phyloP scores from a whole-genome alignment of 1,139 yeast genomes.

The Pichia sp. region DNA sequence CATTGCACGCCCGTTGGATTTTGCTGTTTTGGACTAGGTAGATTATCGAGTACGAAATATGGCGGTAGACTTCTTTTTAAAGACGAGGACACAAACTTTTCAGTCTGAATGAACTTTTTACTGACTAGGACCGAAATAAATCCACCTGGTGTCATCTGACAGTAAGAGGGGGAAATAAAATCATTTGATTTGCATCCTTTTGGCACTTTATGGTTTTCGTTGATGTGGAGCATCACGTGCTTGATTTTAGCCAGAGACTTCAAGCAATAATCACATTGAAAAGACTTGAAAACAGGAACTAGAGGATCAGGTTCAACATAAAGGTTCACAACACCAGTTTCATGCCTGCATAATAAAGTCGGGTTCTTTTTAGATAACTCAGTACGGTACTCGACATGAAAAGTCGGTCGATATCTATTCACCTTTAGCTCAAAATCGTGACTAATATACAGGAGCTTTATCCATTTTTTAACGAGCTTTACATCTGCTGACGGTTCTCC shows the following conservation, averaged over 20 bases:
- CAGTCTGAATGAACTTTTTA: slow-evolving; percentile 5
- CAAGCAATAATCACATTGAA: slow-evolving; percentile 16
- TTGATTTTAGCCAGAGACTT: slow-evolving; percentile 2
- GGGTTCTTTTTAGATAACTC: background rate
- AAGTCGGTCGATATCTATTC: slow-evolving; percentile 3
- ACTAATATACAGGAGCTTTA: slow-evolving; percentile 8
- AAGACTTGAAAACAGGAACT: slow-evolving; percentile 8
- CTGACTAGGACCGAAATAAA: slow-evolving; percentile 9
- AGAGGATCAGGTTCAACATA: slow-evolving; percentile 16
- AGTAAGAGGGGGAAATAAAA: slow-evolving; percentile 6
- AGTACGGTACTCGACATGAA: slow-evolving; percentile 1
- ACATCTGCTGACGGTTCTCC: background rate
- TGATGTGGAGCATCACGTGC: slow-evolving; percentile 10
- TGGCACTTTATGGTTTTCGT: slow-evolving; percentile 1
- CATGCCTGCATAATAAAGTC: background rate
- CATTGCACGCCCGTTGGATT: background rate
- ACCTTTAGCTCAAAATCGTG: slow-evolving; percentile 4
- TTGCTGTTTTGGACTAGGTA: background rate
- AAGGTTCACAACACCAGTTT: background rate
- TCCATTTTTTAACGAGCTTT: slow-evolving; percentile 3
- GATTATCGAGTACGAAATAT: slow-evolving; percentile 4
- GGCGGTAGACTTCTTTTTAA: background rate
- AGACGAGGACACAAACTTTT: background rate
- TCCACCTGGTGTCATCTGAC: slow-evolving; percentile 7
- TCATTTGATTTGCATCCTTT: slow-evolving; percentile 3